Percentiles rank a stretch among this genome's conserved stretches.
Evolutionary conservation across 768 basidiomycete genomes (phyloP).

Genomic region (Stropharia rugosoannulata): DNA sequence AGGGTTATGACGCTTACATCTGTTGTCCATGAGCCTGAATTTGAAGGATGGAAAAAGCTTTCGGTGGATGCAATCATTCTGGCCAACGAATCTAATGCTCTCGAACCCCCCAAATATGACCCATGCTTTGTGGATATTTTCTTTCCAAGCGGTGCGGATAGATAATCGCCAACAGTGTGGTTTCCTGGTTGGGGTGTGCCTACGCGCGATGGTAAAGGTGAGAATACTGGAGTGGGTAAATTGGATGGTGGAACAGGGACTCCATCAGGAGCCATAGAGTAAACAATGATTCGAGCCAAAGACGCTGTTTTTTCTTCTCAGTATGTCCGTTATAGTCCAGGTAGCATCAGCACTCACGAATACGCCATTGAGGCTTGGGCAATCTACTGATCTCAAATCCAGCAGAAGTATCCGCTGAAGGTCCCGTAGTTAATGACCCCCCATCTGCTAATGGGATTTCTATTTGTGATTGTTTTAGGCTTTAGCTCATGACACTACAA

Average conservation of each 20-base stretch:
- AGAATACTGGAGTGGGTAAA: conserved; percentile 70
- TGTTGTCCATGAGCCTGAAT: conserved; percentile 80
- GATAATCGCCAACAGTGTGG: conserved; percentile 50
- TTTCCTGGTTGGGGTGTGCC: conserved; percentile 54
- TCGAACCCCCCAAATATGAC: conserved; percentile 79
- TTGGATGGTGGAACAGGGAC: conserved; percentile 55
- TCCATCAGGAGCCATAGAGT: conserved; percentile 79
- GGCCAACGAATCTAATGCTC: conserved; percentile 82
- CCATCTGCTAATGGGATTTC: conserved; percentile 74
- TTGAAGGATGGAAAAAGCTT: conserved; percentile 89
- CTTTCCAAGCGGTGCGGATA: conserved; percentile 57
- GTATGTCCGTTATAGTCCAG: conserved; percentile 12
- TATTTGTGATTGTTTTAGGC: conserved; percentile 23
- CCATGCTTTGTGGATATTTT: conserved; percentile 37
- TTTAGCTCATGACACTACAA: conserved; percentile 5
- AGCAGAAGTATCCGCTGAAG: conserved; percentile 70
- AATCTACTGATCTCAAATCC: conserved; percentile 73
- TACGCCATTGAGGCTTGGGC: conserved; percentile 73
- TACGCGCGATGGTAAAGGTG: conserved; percentile 64
- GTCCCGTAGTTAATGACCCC: conserved; percentile 74
- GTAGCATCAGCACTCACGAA: conserved; percentile 43
- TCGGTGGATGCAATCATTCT: conserved; percentile 86
- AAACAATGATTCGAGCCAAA: conserved; percentile 82
- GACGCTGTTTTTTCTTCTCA: conserved; percentile 48
- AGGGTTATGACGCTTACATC: conserved; percentile 47